These are phyloP conservation scores for Boechera stricta DNA, from an alignment of 345 rosid species.

Conservation along the genomic window DNA sequence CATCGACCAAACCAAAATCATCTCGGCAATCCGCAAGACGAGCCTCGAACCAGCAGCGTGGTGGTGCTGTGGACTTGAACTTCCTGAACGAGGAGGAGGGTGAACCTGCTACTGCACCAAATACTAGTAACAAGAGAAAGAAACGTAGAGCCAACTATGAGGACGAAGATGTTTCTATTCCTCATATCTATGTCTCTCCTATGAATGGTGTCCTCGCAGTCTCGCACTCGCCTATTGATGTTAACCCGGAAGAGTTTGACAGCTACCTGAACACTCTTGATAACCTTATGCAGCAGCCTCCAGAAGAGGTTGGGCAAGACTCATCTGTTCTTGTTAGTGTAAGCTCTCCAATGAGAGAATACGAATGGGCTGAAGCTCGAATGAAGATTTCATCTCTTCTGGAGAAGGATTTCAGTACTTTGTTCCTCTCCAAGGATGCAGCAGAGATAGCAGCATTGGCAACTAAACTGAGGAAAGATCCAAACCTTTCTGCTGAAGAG, in stretches of 20 bases:
- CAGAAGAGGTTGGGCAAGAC: conserved; percentile 39
- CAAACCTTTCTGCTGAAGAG: conserved; percentile 61
- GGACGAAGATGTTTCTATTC: conserved; percentile 43
- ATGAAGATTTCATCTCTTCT: conserved; percentile 60
- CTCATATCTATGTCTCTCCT: conserved; percentile 49
- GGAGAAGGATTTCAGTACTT: conserved; percentile 56
- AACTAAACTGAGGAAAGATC: conserved; percentile 63
- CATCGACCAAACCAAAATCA: conserved; percentile 33
- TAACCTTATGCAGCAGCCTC: conserved; percentile 59
- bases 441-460: conserved; percentile 57
- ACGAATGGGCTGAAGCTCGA: conserved; percentile 64
- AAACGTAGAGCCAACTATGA: conserved; percentile 31
- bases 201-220: conserved; percentile 42
- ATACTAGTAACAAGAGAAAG: conserved; percentile 39
- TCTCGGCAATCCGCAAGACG: conserved; percentile 49
- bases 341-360: conserved; percentile 45
- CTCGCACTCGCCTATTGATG: conserved; percentile 38
- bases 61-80: conserved; percentile 41
- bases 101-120: conserved; percentile 37
- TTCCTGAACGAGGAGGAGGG: conserved; percentile 32
- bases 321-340: conserved; percentile 23
- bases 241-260: conserved; percentile 67
- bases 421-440: conserved; percentile 55
- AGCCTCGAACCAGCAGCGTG: conserved; percentile 32
- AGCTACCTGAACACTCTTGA: conserved; percentile 69